A percentile compares a stretch with the other conserved stretches of the same genome.
Conservation (phyloP, 257 asterid genomes). For the Ligustrum vulgare region DNA sequence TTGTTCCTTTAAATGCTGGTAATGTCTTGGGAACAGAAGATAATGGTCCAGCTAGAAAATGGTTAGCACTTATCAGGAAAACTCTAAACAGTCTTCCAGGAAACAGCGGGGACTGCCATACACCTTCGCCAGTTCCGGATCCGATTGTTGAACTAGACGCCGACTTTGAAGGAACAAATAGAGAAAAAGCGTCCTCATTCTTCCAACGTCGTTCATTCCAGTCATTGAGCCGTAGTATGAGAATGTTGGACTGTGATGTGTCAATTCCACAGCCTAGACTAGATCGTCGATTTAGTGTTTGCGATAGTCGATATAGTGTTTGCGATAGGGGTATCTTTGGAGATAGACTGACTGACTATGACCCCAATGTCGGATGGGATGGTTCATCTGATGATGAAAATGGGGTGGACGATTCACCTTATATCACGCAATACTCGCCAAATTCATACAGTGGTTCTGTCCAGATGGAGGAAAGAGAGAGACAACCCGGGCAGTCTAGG, state of each 20-base stretch:
- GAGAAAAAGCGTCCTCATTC: slow-evolving; percentile 34
- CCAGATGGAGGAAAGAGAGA: slow-evolving; percentile 40
- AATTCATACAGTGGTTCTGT: slow-evolving; percentile 35
- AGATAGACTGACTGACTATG: slow-evolving; percentile 36
- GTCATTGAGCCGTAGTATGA: slow-evolving; percentile 46
- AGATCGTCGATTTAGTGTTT: slow-evolving; percentile 51
- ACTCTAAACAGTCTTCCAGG: slow-evolving; percentile 50
- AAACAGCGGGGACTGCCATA: slow-evolving; percentile 31
- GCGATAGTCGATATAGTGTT: slow-evolving; percentile 50
- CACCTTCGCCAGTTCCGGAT: slow-evolving; percentile 51
- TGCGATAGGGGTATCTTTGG: slow-evolving; percentile 44
- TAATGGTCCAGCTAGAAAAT: slow-evolving; percentile 61
- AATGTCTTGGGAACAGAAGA: slow-evolving; percentile 62
- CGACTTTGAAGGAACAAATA: slow-evolving; percentile 43
- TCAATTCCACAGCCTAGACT: slow-evolving; percentile 39
- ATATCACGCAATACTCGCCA: slow-evolving; percentile 36
- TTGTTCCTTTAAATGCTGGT: slow-evolving; percentile 61
- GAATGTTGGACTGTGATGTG: slow-evolving; percentile 38
- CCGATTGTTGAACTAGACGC: slow-evolving; percentile 52
- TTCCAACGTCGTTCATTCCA: slow-evolving; percentile 47
- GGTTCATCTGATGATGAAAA: slow-evolving; percentile 53
- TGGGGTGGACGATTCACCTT: slow-evolving; percentile 32
- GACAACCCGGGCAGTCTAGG: slow-evolving; percentile 19
- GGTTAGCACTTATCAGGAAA: slow-evolving; percentile 46
- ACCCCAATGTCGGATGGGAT: slow-evolving; percentile 35